A percentile compares a stretch with the other conserved stretches of the same genome.
Evolutionary conservation across 257 asterid genomes (phyloP).

Genomic region (Eustoma russellianum): DNA sequence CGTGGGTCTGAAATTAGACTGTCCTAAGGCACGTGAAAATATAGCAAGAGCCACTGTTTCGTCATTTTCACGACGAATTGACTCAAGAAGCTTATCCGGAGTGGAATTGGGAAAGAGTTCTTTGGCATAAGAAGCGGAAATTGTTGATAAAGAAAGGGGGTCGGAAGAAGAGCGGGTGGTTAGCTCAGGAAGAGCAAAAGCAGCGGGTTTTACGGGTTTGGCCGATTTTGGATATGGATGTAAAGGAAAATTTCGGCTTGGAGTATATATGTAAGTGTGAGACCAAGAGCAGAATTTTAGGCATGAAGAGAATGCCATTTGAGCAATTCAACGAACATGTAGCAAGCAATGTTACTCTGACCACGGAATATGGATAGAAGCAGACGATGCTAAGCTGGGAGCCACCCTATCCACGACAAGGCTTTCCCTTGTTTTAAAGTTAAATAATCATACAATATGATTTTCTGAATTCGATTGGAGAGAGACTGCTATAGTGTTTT

Average conservation of each 20-base stretch:
- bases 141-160: slow-evolving; percentile 30
- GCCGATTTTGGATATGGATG: slow-evolving; percentile 22
- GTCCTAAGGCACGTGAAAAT: slow-evolving; percentile 65
- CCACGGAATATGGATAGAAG: no score
- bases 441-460: no score
- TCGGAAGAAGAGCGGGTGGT: slow-evolving; percentile 19
- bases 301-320: slow-evolving; percentile 63
- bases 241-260: slow-evolving; percentile 10
- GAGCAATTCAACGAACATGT: slow-evolving; percentile 49
- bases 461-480: no score
- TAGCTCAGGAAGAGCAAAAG: slow-evolving; percentile 11
- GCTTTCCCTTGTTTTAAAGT: no score
- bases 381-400: no score
- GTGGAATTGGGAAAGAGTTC: slow-evolving; percentile 52
- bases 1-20: slow-evolving; percentile 58
- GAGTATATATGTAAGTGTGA: slow-evolving; percentile 24
- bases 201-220: slow-evolving; percentile 20
- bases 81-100: slow-evolving; percentile 51
- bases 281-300: slow-evolving; percentile 44
- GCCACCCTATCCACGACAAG: no score
- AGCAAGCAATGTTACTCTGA: background rate
- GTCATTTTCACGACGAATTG: slow-evolving; percentile 49
- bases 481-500: no score
- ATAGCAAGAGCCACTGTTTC: slow-evolving; percentile 53
- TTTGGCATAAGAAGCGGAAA: slow-evolving; percentile 8